Base-by-base conservation (phyloP, 75 land plant genomes). In the Cupressus sempervirens region DNA sequence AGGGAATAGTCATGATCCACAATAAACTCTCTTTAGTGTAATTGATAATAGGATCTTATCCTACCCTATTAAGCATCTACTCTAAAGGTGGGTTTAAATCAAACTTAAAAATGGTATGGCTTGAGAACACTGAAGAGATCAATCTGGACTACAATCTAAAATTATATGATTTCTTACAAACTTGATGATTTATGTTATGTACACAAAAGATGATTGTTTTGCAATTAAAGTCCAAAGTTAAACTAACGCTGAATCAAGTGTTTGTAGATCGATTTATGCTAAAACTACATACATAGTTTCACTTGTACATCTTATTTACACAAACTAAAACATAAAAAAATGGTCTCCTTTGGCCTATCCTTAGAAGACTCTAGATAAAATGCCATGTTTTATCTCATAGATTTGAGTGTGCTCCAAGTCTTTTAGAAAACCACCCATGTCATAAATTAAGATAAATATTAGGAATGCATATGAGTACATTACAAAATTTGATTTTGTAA, bases 331-430 rank as follows among this genome's bases (percentile, higher is more conserved):
- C 12, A 23, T 30, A 70, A 9, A 30, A 1, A 32, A 43, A 1
- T 3, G 2, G 81, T 79, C 81, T 45, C 81, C 81, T 79, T 79
- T 45, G 32, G 81, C 48, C 81, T 41, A 43, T 79, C 30, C 29
- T 79, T 79, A 26, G 13, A 3, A 20, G 48, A 48, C 46, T 79
- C 50, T 43, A 79, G n/a, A 13, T 1, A 15, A 45, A 43, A 36
- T n/a, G 81, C 43, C 81, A 79, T 79, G 48, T 12, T 79, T 79
- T 40, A 12, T 30, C 30, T 79, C 26, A 7, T 50, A 79, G 23
- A 76, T 76, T 38, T 36, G 45, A 79, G n/a, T 23, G 45, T 45
- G 13, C 50, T 40, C 81, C 43, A 29, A 79, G 48, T 1, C 11
- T 45, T 79, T 79, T 8, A 79, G 40, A 43, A 41, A 43, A 79